Evolutionary conservation across 495 filamentous ascomycete species (phyloP).

Genomic region (Xylaria acuta): DNA sequence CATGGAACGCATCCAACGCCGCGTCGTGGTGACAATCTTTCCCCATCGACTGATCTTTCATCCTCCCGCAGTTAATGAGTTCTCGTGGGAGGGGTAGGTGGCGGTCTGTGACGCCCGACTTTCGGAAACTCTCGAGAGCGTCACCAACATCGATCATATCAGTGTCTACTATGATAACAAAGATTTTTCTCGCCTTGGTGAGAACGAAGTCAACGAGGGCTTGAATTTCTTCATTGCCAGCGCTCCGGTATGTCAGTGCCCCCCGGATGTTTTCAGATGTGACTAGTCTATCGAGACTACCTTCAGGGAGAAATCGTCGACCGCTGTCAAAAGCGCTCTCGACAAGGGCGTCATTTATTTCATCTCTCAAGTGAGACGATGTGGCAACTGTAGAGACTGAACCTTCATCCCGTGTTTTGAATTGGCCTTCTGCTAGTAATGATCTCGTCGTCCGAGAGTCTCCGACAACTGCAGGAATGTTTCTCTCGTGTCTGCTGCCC

Average conservation of each 20-base stretch:
- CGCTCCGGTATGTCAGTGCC: neutral
- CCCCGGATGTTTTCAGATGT: neutral
- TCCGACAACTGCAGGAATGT: no score
- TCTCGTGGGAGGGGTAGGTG: neutral
- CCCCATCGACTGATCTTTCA: neutral
- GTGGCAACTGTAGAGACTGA: no score
- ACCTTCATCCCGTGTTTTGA: no score
- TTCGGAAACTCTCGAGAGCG: neutral
- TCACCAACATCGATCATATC: neutral
- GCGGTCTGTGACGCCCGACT: neutral
- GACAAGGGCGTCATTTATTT: neutral
- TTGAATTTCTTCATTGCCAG: neutral
- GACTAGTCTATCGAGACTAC: neutral
- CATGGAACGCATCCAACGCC: neutral
- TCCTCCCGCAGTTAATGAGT: neutral
- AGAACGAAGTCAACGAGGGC: neutral
- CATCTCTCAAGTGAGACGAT: neutral
- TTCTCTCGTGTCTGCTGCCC: no score
- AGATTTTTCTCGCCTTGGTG: neutral
- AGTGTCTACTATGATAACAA: neutral
- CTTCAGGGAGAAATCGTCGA: neutral
- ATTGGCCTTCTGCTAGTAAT: no score
- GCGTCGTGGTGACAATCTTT: neutral
- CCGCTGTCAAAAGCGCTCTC: neutral
- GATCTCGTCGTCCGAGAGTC: no score